Conservation (phyloP, 192 early-diverging fungal genomes). For the Rhizophagus clarus region DNA sequence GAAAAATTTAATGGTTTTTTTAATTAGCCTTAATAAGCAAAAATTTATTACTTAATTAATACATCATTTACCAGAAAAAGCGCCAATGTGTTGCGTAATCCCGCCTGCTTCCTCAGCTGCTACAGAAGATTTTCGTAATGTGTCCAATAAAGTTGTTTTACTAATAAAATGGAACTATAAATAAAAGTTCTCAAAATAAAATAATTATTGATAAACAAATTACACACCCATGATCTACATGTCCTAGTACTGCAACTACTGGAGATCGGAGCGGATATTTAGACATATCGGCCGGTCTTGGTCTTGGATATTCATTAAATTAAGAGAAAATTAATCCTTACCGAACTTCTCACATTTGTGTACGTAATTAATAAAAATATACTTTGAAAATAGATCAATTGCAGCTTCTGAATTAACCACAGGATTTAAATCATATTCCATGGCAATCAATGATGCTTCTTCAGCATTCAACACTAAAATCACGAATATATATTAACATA, state of each 20-base stretch:
- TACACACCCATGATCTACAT: constrained; percentile 70
- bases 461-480: constrained; percentile 75
- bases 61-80: constrained; percentile 68
- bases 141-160: constrained; percentile 94
- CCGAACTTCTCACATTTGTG: neutral
- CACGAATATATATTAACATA: neutral
- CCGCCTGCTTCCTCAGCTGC: constrained; percentile 94
- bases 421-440: constrained; percentile 89
- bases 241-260: constrained; percentile 97
- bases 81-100: constrained; percentile 99
- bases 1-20: neutral
- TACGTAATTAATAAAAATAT: constrained; percentile 23
- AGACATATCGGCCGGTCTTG: constrained; percentile 73
- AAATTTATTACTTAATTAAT: neutral
- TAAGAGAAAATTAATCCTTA: neutral
- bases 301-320: constrained; percentile 45
- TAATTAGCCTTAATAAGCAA: neutral
- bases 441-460: constrained; percentile 79
- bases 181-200: neutral
- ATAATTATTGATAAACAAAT: neutral
- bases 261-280: constrained; percentile 78
- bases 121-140: constrained; percentile 87
- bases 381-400: constrained; percentile 62
- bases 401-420: constrained; percentile 55
- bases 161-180: constrained; percentile 50